Evolutionary conservation across 345 rosid species (phyloP), one percentile per base, ranked within the genome.

Genomic region (Melaleuca quinquenervia): DNA sequence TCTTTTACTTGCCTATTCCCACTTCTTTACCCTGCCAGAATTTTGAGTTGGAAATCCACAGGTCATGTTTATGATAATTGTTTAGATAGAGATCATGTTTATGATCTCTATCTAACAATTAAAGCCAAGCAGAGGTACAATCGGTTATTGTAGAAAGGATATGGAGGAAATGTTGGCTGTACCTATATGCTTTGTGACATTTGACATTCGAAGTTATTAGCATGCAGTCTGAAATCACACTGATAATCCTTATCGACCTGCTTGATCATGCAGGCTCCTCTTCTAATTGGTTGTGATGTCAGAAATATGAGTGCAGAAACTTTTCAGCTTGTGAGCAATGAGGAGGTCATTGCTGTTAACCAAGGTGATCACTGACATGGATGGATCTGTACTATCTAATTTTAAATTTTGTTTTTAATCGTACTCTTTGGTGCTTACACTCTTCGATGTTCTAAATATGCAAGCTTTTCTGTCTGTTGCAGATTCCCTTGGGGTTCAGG

Each of bases 401-500:
- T 54, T 14, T 51, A 2, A 52, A 56, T 60, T 70, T 36, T 53
- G 20, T 21, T 62, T 26, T 32, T 86, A 29, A 27, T 32, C 15
- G 8, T 20, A 51, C 21, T 70, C 21, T 50, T 24, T 20, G 14
- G 24, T 8, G n/a, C 27, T 85, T 0, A 10, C n/a, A 53, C 41
- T 53, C 52, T n/a, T 85, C 36, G 51, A 45, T 48, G 49, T 14
- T 36, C 48, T 70, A 58, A 74, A 48, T 29, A 50, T 18, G 48
- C 80, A 70, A 6, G 54, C 58, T 60, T 54, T 49, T 58, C 82
- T 83, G 54, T 55, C 74, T 89, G 87, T 85, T 87, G 88, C 94
- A 97, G 99, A 97, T 84, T 89, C 94, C 18, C 96, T 97, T n/a
- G 99, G 99, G 50, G 95, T 97, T 89, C 99, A 97, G 88, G 99